A percentile compares a stretch with the other conserved stretches of the same genome.
phyloP scores from a whole-genome alignment of 2,329 filamentous ascomycete genomes.

The Colletotrichum orbiculare region DNA sequence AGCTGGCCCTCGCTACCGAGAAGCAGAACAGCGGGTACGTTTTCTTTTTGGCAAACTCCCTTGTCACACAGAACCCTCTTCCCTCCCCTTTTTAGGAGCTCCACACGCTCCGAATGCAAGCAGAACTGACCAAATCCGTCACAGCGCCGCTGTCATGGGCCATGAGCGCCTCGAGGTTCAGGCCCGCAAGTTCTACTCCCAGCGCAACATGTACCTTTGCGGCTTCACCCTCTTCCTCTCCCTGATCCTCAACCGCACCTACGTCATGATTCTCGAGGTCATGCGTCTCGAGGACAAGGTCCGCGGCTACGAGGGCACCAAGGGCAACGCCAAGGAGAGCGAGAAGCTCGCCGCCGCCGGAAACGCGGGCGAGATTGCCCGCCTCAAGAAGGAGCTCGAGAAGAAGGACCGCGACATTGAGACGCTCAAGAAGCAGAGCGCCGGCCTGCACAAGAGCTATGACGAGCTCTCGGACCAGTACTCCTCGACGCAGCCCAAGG shows the following conservation, averaged over 20 bases:
- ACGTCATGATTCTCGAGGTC: conserved; percentile 94
- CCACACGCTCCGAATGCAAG: too few relatives aligned
- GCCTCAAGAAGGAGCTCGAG: conserved; percentile 76
- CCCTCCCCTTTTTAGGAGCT: neutral
- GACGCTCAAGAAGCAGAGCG: conserved; percentile 91
- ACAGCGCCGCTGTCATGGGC: conserved; percentile 77
- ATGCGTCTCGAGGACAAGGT: conserved; percentile 93
- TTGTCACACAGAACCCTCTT: conserved; percentile 2
- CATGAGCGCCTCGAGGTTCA: conserved; percentile 98
- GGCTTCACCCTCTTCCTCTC: conserved; percentile 99
- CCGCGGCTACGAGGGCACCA: conserved; percentile 76
- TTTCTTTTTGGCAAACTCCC: neutral
- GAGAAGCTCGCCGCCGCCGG: conserved; percentile 79
- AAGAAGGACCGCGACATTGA: conserved; percentile 86
- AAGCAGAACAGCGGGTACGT: conserved; percentile 63
- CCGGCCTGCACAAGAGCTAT: conserved; percentile 87
- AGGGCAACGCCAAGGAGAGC: conserved; percentile 71
- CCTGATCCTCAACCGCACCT: conserved; percentile 98
- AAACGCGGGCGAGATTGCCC: conserved; percentile 78
- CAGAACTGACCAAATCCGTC: conserved; percentile 1
- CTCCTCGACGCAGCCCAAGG: conserved; percentile 63
- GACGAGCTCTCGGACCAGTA: conserved; percentile 87
- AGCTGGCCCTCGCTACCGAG: conserved; percentile 80
- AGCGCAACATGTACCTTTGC: conserved; percentile 99
- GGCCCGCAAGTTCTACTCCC: conserved; percentile 99